Evolutionary conservation across 2,329 filamentous ascomycete genomes (phyloP).

Genomic region (Hyphodiscus sp.): DNA sequence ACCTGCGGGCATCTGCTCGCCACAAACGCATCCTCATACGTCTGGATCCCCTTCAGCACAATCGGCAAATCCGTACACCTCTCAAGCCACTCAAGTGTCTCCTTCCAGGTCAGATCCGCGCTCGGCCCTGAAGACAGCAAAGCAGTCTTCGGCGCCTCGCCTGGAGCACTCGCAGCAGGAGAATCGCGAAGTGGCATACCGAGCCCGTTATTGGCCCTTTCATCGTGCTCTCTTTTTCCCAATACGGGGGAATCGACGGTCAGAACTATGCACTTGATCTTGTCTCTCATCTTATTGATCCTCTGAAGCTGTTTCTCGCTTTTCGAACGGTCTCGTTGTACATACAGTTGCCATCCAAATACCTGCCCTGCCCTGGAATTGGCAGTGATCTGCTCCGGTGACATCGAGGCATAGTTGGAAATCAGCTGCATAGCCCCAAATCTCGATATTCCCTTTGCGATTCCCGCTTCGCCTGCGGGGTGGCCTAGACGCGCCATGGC

Average conservation of each 20-base stretch:
- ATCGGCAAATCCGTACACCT: constrained; percentile 80
- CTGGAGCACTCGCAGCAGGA: constrained; percentile 19
- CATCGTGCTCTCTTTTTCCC: constrained; percentile 84
- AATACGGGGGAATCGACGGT: constrained; percentile 90
- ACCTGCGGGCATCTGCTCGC: constrained; percentile 68
- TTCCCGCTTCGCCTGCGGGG: constrained; percentile 77
- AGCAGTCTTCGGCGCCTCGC: constrained; percentile 65
- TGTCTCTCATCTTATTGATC: constrained; percentile 52
- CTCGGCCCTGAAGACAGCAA: constrained; percentile 85
- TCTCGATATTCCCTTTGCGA: constrained; percentile 56
- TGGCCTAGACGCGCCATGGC: constrained; percentile 88
- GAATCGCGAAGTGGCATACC: constrained; percentile 34
- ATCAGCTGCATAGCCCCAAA: constrained; percentile 81
- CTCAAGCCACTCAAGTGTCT: constrained; percentile 74
- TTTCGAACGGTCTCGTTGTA: constrained; percentile 77
- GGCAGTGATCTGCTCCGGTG: constrained; percentile 80
- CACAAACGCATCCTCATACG: constrained; percentile 85
- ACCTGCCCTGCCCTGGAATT: constrained; percentile 64
- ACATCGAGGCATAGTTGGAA: constrained; percentile 89
- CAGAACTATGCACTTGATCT: constrained; percentile 77
- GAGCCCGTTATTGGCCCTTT: constrained; percentile 58
- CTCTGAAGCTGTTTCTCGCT: constrained; percentile 72
- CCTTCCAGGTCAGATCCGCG: constrained; percentile 78
- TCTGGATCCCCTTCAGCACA: constrained; percentile 87
- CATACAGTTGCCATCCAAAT: constrained; percentile 95